Evolutionary conservation across 257 asterid species (phyloP).

Genomic region (Solanum chilense): DNA sequence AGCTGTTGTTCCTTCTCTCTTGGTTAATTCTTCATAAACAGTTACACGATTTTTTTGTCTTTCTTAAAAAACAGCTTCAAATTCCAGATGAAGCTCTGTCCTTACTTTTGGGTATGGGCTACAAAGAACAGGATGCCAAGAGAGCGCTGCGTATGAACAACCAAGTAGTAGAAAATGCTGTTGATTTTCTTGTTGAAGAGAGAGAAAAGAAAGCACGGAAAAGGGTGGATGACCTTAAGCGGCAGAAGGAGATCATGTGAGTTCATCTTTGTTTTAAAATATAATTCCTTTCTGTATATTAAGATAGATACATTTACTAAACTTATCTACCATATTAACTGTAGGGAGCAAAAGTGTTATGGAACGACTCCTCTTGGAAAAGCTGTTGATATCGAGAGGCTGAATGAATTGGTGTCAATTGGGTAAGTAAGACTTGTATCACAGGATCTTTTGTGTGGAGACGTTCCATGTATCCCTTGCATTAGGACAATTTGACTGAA

Average conservation of each 20-base stretch:
- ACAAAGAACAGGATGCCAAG: slow-evolving; percentile 59
- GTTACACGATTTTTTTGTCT: not conserved
- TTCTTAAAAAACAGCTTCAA: slow-evolving; percentile 51
- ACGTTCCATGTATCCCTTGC: not conserved
- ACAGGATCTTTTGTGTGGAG: not conserved
- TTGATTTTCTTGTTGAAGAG: slow-evolving; percentile 81
- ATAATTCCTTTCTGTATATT: not conserved
- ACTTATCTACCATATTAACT: not conserved
- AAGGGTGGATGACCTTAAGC: slow-evolving; percentile 43
- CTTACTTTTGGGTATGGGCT: slow-evolving; percentile 73
- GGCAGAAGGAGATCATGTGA: slow-evolving; percentile 56
- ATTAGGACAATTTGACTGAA: not conserved
- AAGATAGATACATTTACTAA: not conserved
- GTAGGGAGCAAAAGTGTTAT: slow-evolving; percentile 79
- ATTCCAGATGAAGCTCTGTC: slow-evolving; percentile 78
- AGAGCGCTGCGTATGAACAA: slow-evolving; percentile 91
- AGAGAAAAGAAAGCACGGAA: slow-evolving; percentile 33
- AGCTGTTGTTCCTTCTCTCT: not conserved
- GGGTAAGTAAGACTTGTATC: slow-evolving; percentile 42
- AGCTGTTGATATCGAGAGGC: slow-evolving; percentile 69
- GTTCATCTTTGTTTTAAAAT: not conserved
- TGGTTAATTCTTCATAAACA: not conserved
- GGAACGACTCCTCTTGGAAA: slow-evolving; percentile 76
- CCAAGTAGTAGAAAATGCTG: slow-evolving; percentile 63
- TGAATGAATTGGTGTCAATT: slow-evolving; percentile 55